phyloP scores from a whole-genome alignment of 2,329 filamentous ascomycete species.

The Sporothrix schenckii region DNA sequence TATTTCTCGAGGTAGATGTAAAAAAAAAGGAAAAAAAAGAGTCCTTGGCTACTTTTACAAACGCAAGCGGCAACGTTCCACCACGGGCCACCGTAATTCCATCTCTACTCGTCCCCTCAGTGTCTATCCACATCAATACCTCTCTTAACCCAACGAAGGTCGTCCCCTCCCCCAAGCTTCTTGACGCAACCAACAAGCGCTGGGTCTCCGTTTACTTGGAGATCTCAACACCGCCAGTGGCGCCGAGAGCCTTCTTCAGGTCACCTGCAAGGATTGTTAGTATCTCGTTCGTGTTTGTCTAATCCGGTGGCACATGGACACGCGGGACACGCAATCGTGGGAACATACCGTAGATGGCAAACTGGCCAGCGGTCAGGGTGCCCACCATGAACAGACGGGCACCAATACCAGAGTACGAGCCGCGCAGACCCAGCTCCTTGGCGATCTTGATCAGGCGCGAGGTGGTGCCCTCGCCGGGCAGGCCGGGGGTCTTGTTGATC shows the following conservation, averaged over 20 bases:
- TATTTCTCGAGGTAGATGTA: conserved; percentile 27
- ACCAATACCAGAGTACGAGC: conserved; percentile 74
- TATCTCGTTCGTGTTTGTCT: not conserved
- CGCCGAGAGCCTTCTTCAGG: conserved; percentile 70
- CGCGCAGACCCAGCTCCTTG: conserved; percentile 73
- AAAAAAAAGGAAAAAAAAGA: conserved; percentile 19
- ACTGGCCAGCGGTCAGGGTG: conserved; percentile 72
- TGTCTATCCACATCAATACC: conserved; percentile 18
- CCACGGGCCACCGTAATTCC: not conserved
- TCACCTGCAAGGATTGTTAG: conserved; percentile 42
- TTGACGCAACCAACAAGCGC: not conserved
- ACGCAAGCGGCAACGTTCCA: conserved; percentile 10
- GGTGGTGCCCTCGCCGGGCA: conserved; percentile 76
- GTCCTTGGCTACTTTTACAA: conserved; percentile 31
- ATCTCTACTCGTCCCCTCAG: conserved; percentile 18
- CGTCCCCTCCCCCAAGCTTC: conserved; percentile 4
- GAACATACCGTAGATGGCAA: conserved; percentile 72
- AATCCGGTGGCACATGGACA: not conserved
- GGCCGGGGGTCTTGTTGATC: conserved; percentile 87
- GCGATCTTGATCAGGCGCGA: conserved; percentile 78
- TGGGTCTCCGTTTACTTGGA: conserved; percentile 45
- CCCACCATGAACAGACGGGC: conserved; percentile 61
- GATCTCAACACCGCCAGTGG: conserved; percentile 76
- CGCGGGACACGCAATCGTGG: not conserved
- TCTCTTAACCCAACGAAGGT: not conserved